Percentiles rank a stretch among this genome's conserved stretches.
phyloP scores from a whole-genome alignment of 345 rosid genomes.

The Clarkia xantiana region DNA sequence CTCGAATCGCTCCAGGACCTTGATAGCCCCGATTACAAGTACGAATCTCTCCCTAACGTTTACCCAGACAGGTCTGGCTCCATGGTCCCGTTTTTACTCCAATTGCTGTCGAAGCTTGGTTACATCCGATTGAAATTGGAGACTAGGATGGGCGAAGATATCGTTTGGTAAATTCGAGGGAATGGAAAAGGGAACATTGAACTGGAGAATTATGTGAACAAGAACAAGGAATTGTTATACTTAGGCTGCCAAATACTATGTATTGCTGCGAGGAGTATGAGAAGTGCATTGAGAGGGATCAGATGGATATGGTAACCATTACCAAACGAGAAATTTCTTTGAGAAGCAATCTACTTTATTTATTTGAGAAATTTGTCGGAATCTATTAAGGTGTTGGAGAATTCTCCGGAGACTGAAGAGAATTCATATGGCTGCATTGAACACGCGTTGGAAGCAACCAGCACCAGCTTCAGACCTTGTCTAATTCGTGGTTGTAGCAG shows the following conservation, averaged over 20 bases:
- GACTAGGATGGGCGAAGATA: conserved; percentile 61
- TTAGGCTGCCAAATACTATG: conserved; percentile 82
- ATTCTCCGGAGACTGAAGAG: conserved; percentile 66
- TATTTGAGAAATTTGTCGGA: conserved; percentile 73
- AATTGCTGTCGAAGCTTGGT: conserved; percentile 81
- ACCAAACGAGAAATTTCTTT: no score
- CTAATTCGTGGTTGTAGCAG: no score
- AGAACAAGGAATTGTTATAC: conserved; percentile 74
- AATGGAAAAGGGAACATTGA: conserved; percentile 26
- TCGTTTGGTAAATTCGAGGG: conserved; percentile 46
- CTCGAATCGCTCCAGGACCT: conserved; percentile 73
- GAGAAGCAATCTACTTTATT: conserved; percentile 84
- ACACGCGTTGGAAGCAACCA: no score
- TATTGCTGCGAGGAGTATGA: conserved; percentile 88
- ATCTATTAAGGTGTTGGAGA: conserved; percentile 84
- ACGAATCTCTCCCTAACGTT: conserved; percentile 57
- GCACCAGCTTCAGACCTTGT: no score
- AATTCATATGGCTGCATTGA: conserved; percentile 66
- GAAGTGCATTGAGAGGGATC: conserved; percentile 79
- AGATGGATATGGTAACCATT: conserved; percentile 57
- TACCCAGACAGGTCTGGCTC: conserved; percentile 71
- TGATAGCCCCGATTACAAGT: conserved; percentile 47
- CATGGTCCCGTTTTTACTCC: conserved; percentile 85
- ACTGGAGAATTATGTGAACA: conserved; percentile 55
- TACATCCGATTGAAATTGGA: conserved; percentile 77